Evolutionary conservation across 306 rosid genomes (phyloP).

Genomic region (Prunus armeniaca): DNA sequence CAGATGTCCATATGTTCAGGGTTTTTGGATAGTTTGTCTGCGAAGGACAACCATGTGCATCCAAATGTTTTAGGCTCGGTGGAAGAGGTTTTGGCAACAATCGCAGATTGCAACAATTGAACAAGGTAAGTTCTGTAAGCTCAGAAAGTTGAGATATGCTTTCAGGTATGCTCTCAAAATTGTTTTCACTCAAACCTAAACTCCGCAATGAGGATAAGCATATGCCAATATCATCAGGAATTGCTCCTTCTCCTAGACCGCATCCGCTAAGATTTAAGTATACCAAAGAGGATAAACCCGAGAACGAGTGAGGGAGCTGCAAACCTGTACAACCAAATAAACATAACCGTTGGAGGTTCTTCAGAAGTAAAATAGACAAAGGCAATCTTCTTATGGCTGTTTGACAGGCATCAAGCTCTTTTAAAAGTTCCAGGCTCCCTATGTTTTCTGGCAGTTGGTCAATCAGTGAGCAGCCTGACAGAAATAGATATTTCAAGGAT

Average conservation of each 20-base stretch:
- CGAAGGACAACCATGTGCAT: background rate
- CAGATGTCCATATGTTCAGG: background rate
- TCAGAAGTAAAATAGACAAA: background rate
- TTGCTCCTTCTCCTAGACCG: background rate
- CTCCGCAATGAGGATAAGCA: background rate
- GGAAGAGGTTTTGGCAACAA: background rate
- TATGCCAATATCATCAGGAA: background rate
- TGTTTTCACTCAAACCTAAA: background rate
- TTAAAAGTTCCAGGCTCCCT: background rate
- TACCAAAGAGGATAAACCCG: background rate
- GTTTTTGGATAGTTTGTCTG: background rate
- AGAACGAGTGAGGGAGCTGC: background rate
- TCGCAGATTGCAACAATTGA: background rate
- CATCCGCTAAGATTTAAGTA: background rate
- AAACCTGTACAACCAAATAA: background rate
- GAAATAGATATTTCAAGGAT: background rate
- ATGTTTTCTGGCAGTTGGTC: conserved; percentile 4
- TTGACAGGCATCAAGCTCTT: conserved; percentile 15
- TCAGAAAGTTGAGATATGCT: background rate
- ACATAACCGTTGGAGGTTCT: background rate
- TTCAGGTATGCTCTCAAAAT: background rate
- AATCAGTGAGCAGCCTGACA: background rate
- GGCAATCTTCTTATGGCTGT: conserved; percentile 11
- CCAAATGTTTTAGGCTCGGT: rapidly evolving
- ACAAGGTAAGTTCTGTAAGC: background rate